phyloP scores from a whole-genome alignment of 306 rosid genomes.

The Arachis stenosperma region DNA sequence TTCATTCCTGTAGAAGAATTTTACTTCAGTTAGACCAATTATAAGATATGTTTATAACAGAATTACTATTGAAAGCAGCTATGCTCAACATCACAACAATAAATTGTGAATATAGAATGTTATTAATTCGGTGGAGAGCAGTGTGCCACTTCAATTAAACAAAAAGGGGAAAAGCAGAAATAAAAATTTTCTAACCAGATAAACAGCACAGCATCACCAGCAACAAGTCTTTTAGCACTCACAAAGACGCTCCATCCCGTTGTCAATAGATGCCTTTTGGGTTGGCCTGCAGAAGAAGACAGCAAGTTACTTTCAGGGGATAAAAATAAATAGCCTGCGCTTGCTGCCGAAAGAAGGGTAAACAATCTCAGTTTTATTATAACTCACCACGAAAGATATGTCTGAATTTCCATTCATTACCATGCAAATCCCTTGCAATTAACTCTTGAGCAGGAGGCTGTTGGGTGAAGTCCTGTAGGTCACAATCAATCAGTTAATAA shows the following conservation, averaged over 20 bases:
- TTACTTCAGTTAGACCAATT: slow-evolving; percentile 15
- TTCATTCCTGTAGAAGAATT: slow-evolving; percentile 71
- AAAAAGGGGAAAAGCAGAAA: neutral
- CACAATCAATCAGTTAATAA: slow-evolving; percentile 28
- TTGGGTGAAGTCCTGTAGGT: slow-evolving; percentile 52
- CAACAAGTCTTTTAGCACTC: slow-evolving; percentile 95
- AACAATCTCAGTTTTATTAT: slow-evolving; percentile 30
- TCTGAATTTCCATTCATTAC: slow-evolving; percentile 61
- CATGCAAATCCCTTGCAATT: slow-evolving; percentile 58
- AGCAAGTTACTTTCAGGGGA: neutral
- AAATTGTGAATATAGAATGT: slow-evolving; percentile 13
- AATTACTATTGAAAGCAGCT: neutral
- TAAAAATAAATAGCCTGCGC: neutral
- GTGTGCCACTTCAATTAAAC: neutral
- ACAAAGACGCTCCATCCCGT: slow-evolving; percentile 99
- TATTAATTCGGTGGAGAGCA: neutral
- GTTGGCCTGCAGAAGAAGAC: slow-evolving; percentile 76
- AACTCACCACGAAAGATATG: slow-evolving; percentile 60
- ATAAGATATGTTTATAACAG: slow-evolving; percentile 4
- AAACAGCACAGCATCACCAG: slow-evolving; percentile 94
- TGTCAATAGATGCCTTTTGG: slow-evolving; percentile 95
- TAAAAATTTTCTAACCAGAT: slow-evolving; percentile 67
- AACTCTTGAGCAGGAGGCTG: slow-evolving; percentile 59
- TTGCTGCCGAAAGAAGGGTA: neutral
- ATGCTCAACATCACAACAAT: neutral